Evolutionary conservation across 495 filamentous ascomycete species (phyloP).

Genomic region (Talaromyces liani): DNA sequence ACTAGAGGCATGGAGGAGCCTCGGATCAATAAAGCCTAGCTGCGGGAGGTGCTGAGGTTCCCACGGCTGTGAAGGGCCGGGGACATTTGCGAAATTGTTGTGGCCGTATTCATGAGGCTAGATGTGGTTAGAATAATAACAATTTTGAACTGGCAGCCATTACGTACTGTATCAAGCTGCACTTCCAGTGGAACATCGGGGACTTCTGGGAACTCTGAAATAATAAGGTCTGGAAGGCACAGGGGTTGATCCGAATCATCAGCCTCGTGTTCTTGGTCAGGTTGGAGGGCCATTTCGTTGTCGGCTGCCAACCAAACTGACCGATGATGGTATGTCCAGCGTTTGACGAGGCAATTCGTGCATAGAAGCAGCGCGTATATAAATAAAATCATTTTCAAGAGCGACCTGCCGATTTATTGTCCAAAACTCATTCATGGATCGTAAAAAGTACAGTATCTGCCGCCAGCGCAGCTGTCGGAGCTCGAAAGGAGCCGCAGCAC

Average conservation of each 20-base stretch:
- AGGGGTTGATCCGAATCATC: background rate
- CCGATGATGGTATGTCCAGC: background rate
- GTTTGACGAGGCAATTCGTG: background rate
- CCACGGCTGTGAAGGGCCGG: too few species aligned
- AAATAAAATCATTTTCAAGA: background rate
- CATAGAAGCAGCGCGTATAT: background rate
- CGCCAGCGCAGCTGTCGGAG: too few species aligned
- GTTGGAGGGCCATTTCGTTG: background rate
- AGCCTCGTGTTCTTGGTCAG: background rate
- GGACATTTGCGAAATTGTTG: background rate
- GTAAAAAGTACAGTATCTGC: too few species aligned
- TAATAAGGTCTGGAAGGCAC: too few species aligned
- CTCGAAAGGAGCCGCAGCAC: too few species aligned
- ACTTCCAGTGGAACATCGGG: background rate
- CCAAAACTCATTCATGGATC: too few species aligned
- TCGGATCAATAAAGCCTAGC: too few species aligned
- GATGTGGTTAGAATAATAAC: background rate
- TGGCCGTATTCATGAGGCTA: background rate
- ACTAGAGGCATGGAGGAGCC: too few species aligned
- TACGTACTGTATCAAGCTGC: background rate
- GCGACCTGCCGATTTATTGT: too few species aligned
- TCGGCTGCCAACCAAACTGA: background rate
- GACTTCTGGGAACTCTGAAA: background rate
- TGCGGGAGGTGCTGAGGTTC: too few species aligned
- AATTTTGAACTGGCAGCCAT: background rate